Conservation (phyloP, 768 basidiomycete genomes). For the Amanita rubescens region DNA sequence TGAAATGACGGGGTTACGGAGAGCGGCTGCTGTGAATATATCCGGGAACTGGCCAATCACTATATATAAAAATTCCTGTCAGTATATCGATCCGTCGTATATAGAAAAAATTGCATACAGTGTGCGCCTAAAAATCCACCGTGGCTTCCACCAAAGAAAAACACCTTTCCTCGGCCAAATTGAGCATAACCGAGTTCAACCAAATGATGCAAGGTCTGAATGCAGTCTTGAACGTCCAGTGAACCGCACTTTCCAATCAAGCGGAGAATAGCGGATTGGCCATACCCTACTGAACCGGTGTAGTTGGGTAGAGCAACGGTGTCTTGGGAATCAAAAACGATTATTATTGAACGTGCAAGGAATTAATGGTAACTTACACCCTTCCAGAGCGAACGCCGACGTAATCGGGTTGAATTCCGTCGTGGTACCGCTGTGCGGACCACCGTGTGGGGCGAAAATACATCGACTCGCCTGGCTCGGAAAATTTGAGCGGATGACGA, state of each 20-base stretch:
- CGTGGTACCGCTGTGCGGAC: slow-evolving; percentile 45
- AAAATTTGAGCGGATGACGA: too few relatives aligned
- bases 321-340: slow-evolving; percentile 23
- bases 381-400: slow-evolving; percentile 46
- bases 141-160: slow-evolving; percentile 62
- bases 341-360: not conserved
- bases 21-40: slow-evolving; percentile 55
- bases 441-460: slow-evolving; percentile 53
- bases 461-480: too few relatives aligned
- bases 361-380: slow-evolving; percentile 49
- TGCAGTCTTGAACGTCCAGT: slow-evolving; percentile 60
- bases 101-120: too few relatives aligned
- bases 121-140: too few relatives aligned
- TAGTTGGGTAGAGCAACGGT: slow-evolving; percentile 50
- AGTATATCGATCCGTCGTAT: too few relatives aligned
- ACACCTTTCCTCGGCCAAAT: slow-evolving; percentile 43
- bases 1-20: too few relatives aligned
- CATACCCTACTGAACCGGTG: too few relatives aligned
- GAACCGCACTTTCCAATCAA: slow-evolving; percentile 54
- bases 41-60: slow-evolving; percentile 60
- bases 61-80: too few relatives aligned
- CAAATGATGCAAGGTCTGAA: slow-evolving; percentile 48
- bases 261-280: slow-evolving; percentile 54
- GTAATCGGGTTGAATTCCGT: slow-evolving; percentile 40
- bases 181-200: too few relatives aligned